Percentiles rank a stretch among this genome's conserved stretches.
phyloP scores from a whole-genome alignment of 306 rosid genomes.

The Biancaea sappan region DNA sequence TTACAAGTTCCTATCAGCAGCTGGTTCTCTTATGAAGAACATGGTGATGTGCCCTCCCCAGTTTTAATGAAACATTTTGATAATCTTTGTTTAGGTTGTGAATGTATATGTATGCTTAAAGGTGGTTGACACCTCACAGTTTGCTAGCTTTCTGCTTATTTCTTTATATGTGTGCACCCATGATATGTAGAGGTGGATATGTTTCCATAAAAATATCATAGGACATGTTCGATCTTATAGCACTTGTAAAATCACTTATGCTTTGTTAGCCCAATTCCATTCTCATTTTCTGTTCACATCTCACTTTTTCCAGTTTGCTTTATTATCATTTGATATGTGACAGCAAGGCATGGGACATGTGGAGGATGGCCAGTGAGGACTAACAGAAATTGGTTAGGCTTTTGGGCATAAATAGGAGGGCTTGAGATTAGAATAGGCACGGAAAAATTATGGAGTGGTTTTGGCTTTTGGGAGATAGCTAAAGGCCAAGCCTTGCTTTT shows the following conservation, averaged over 20 bases:
- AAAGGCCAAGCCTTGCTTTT: too few species aligned
- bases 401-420: too few species aligned
- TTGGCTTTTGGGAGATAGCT: too few species aligned
- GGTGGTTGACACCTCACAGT: slow-evolving; percentile 3
- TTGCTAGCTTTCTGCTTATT: not conserved
- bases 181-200: slow-evolving; percentile 5
- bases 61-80: slow-evolving; percentile 2
- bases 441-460: too few species aligned
- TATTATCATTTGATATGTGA: slow-evolving; percentile 11
- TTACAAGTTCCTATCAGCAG: slow-evolving; percentile 79
- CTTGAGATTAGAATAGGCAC: too few species aligned
- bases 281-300: slow-evolving; percentile 15
- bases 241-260: slow-evolving; percentile 16
- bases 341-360: too few species aligned
- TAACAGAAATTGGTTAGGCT: too few species aligned
- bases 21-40: slow-evolving; percentile 89
- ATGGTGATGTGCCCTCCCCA: slow-evolving; percentile 61
- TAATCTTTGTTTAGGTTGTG: not conserved
- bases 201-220: slow-evolving; percentile 8
- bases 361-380: too few species aligned
- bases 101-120: not conserved
- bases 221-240: slow-evolving; percentile 6
- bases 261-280: slow-evolving; percentile 17
- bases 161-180: not conserved
- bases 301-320: slow-evolving; percentile 20